These are phyloP conservation scores for Saccharomycopsis sp. DNA, from an alignment of 805 yeast genomes.

Conservation along the genomic window DNA sequence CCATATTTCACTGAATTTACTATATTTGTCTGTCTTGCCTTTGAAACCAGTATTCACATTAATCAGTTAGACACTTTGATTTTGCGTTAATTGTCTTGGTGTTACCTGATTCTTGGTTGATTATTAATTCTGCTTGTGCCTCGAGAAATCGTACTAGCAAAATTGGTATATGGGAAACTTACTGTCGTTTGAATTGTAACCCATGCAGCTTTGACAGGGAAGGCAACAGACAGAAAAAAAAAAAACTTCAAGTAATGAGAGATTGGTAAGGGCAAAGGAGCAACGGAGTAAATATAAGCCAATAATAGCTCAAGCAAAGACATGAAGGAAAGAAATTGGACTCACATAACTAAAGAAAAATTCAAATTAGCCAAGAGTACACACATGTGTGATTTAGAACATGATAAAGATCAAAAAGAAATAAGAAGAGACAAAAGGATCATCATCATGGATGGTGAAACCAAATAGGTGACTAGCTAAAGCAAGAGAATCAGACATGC, in stretches of 20 bases:
- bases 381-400: not conserved
- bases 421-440: not conserved
- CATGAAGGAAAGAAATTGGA: not conserved
- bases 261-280: too few species aligned
- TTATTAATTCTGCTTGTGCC: not conserved
- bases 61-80: not conserved
- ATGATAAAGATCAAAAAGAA: not conserved
- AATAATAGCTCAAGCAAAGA: not conserved
- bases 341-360: not conserved
- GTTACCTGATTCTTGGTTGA: not conserved
- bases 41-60: not conserved
- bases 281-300: not conserved
- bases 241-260: not conserved
- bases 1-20: not conserved
- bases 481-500: not conserved
- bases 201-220: not conserved
- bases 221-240: not conserved
- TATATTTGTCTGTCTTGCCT: not conserved
- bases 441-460: not conserved
- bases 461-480: not conserved
- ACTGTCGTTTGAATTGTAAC: not conserved
- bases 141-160: not conserved
- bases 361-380: not conserved
- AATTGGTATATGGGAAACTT: too few species aligned
- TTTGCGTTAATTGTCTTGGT: not conserved